Evolutionary conservation across 805 yeast genomes (phyloP).

Genomic region (Starmerella stellata): DNA sequence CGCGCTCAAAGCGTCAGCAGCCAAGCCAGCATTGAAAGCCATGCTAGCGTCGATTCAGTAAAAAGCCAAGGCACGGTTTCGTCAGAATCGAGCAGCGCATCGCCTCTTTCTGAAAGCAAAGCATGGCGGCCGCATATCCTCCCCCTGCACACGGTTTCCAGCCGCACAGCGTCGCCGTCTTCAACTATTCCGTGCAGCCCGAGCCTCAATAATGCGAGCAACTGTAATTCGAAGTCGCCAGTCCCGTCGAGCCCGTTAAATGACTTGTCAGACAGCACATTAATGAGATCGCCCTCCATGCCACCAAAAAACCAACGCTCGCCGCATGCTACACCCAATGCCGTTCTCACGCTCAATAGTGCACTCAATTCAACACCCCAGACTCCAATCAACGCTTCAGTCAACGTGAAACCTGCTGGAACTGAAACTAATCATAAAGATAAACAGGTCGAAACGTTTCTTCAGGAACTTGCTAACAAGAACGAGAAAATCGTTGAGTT

Average conservation of each 20-base stretch:
- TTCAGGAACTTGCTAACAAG: constrained; percentile 24
- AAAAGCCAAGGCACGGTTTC: neutral
- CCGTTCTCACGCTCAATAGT: neutral
- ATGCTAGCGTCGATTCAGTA: neutral
- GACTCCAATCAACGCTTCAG: neutral
- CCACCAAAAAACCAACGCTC: too few relatives aligned
- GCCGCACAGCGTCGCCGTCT: too few relatives aligned
- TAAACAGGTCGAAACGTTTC: constrained; percentile 13
- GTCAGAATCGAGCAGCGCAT: neutral
- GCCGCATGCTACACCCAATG: neutral
- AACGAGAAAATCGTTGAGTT: constrained; percentile 26
- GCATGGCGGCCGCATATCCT: neutral
- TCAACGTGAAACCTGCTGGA: neutral
- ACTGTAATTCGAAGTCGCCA: too few relatives aligned
- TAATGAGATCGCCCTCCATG: neutral
- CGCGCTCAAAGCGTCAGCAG: neutral
- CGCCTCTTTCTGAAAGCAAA: neutral
- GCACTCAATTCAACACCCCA: neutral
- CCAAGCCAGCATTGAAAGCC: neutral
- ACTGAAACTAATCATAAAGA: neutral
- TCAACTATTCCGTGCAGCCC: too few relatives aligned
- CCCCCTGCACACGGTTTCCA: neutral
- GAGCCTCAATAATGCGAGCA: too few relatives aligned
- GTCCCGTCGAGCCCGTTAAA: too few relatives aligned
- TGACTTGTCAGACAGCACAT: too few relatives aligned